Evolutionary conservation across 1,284 basidiomycete genomes (phyloP).

Genomic region (Pyrrhoderma noxium): DNA sequence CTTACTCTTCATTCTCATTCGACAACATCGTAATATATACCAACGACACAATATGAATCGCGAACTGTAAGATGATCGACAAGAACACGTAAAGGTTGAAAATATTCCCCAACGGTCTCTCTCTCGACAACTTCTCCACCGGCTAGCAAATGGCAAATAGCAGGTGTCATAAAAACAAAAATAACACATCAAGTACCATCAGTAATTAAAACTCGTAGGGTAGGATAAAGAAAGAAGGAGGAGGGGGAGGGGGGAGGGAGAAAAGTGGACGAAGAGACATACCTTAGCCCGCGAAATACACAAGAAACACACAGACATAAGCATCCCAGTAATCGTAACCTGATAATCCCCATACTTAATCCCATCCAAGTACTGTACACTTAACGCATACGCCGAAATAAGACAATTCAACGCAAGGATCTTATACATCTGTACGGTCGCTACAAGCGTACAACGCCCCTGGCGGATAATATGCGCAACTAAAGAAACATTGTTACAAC

Average conservation of each 20-base stretch:
- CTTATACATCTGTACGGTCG: slow-evolving; percentile 99
- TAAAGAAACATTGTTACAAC: slow-evolving; percentile 26
- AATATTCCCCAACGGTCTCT: slow-evolving; percentile 88
- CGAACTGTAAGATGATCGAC: slow-evolving; percentile 87
- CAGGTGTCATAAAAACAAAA: too few relatives aligned
- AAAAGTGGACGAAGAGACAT: too few relatives aligned
- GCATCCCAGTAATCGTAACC: slow-evolving; percentile 86
- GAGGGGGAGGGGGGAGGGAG: too few relatives aligned
- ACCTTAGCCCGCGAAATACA: slow-evolving; percentile 97
- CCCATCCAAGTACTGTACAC: slow-evolving; percentile 92
- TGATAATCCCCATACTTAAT: slow-evolving; percentile 99
- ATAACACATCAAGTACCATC: too few relatives aligned
- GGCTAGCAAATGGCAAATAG: slow-evolving; percentile 42
- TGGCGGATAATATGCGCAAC: slow-evolving; percentile 95
- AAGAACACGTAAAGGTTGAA: slow-evolving; percentile 92
- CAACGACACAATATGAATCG: slow-evolving; percentile 81
- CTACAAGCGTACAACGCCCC: slow-evolving; percentile 92
- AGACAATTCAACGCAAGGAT: slow-evolving; percentile 93
- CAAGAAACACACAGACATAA: slow-evolving; percentile 96
- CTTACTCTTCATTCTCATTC: slow-evolving; percentile 72
- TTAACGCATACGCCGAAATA: slow-evolving; percentile 92
- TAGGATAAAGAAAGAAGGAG: too few relatives aligned
- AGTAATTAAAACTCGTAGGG: too few relatives aligned
- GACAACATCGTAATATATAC: slow-evolving; percentile 88
- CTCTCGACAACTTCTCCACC: slow-evolving; percentile 84